phyloP scores from a whole-genome alignment of 148 eudicot species.

The Heliamphora exappendiculata region DNA sequence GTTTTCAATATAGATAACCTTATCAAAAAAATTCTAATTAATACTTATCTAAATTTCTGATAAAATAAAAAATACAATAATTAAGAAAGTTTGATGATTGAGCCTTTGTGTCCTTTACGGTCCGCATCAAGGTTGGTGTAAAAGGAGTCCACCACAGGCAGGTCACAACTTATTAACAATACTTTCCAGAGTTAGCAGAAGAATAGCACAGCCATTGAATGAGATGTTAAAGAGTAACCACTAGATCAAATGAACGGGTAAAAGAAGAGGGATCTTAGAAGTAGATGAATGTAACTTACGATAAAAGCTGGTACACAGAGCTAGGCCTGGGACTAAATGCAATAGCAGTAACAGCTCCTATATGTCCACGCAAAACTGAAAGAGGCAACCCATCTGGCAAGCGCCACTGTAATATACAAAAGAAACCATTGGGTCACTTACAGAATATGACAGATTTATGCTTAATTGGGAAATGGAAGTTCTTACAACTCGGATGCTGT shows the following conservation, averaged over 20 bases:
- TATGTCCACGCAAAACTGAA: conserved; percentile 86
- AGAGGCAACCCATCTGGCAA: conserved; percentile 88
- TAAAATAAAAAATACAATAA: too few relatives aligned
- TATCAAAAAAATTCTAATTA: too few relatives aligned
- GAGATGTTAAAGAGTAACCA: background rate
- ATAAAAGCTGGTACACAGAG: conserved; percentile 67
- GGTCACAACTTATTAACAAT: background rate
- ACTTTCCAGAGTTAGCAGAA: background rate
- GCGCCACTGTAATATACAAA: conserved; percentile 67
- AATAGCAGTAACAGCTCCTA: conserved; percentile 91
- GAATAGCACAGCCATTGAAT: background rate
- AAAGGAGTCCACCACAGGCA: too few relatives aligned
- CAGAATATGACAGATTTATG: background rate
- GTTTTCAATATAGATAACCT: too few relatives aligned
- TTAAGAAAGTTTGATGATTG: too few relatives aligned
- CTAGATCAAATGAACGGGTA: background rate
- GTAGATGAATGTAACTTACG: conserved; percentile 43
- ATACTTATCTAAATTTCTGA: too few relatives aligned
- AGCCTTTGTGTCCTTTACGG: too few relatives aligned
- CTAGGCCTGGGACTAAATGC: conserved; percentile 82
- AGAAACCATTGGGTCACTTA: conserved; percentile 9
- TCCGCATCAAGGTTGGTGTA: too few relatives aligned
- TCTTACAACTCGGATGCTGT: conserved; percentile 93
- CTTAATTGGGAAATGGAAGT: conserved; percentile 5
- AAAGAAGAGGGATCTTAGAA: background rate